Base-by-base conservation (phyloP, 2,329 filamentous ascomycete genomes). In the Sclerotiophoma versabilis region DNA sequence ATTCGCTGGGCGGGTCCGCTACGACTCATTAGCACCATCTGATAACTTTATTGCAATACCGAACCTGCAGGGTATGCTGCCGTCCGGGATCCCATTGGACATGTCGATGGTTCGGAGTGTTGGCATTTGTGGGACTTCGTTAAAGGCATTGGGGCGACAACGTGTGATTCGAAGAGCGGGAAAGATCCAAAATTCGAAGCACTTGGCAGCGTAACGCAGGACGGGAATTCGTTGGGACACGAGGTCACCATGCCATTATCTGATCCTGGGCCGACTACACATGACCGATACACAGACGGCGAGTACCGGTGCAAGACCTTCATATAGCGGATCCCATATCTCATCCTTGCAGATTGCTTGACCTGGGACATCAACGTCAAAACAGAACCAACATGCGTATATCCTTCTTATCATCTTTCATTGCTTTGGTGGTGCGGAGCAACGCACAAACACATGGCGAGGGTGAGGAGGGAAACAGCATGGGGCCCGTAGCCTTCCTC, bases 401-500 rank as follows among this genome's bases (percentile, higher is more conserved):
- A 23, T 14, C 19, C 19, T 5, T 34, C 12, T 19, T 59, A 1
- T 23, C 49, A 29, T 11, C 55, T 5, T 23, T 61, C 5, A 36
- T 39, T 15, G 36, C 26, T 30, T 33, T 54, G 17, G 48, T 45
- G 19, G 15, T 17, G 7, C 25, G 53, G 30, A 56, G 27, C n/a
- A 33, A n/a, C 26, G 64, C 60, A 8, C 62, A 68, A 29, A 60
- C 57, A 19, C 67, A 70, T 59, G 67, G 68, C 23, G 59, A 62
- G n/a, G 65, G 62, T n/a, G 66, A 59, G 34, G 65, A 68, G 36
- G 69, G 68, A n/a, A 52, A 23, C 5, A 49, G 29, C 8, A 83
- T 83, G 80, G 84, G 84, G 10, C 83, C 84, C 7, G 83, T 83
- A 17, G 83, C 81, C 9, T 85, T 87, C 66, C 75, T 87, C 71